Evolutionary conservation across 371 early-diverging fungal genomes (phyloP).

Genomic region (Umbelopsis sp.): DNA sequence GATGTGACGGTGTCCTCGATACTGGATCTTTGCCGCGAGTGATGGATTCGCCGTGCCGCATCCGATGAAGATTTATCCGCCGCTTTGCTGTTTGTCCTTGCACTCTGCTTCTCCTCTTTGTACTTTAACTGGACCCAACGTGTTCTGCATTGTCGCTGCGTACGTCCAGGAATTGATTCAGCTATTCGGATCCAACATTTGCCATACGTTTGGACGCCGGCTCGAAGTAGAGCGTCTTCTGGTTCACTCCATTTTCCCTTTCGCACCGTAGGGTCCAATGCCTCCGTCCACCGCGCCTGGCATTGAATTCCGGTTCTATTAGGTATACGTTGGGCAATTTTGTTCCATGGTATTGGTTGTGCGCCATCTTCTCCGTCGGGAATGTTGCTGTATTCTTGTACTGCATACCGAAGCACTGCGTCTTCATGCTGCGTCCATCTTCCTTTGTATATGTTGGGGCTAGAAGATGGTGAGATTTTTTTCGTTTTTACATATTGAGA

Average conservation of each 20-base stretch:
- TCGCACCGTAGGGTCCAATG: constrained; percentile 69
- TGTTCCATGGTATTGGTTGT: constrained; percentile 66
- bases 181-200: constrained; percentile 79
- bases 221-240: constrained; percentile 61
- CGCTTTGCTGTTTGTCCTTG: neutral
- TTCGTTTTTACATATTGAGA: neutral
- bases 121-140: constrained; percentile 68
- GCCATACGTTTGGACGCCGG: constrained; percentile 55
- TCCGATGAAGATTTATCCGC: neutral
- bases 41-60: too few relatives aligned
- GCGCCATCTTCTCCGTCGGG: constrained; percentile 51
- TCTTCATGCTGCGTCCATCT: constrained; percentile 75
- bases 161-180: constrained; percentile 66
- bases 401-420: constrained; percentile 50
- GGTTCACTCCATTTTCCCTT: constrained; percentile 71
- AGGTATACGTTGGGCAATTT: constrained; percentile 58
- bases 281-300: constrained; percentile 78
- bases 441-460: constrained; percentile 65
- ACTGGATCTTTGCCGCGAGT: neutral
- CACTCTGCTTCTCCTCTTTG: constrained; percentile 44
- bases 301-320: constrained; percentile 74
- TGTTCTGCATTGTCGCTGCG: constrained; percentile 77
- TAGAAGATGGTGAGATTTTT: constrained; percentile 18
- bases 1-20: neutral
- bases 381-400: constrained; percentile 46